Conservation (phyloP, 495 filamentous ascomycete genomes). For the Neurospora sp. region DNA sequence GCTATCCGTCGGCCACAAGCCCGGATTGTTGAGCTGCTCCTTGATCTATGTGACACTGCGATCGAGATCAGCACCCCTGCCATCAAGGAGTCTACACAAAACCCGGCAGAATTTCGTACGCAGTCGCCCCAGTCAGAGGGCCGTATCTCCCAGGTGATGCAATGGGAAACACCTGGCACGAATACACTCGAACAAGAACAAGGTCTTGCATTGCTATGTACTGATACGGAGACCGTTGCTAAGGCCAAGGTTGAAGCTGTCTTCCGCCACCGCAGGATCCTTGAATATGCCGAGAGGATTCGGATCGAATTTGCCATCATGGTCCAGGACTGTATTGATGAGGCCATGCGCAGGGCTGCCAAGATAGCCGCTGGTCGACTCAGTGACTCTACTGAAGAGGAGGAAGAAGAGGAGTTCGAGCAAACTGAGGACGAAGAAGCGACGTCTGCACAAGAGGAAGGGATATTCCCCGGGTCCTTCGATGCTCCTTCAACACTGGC, state of each 20-base stretch:
- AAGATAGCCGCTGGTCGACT: slow-evolving; percentile 74
- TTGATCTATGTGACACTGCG: slow-evolving; percentile 92
- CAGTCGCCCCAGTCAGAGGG: slow-evolving; percentile 93
- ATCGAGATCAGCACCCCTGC: slow-evolving; percentile 89
- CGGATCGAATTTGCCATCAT: slow-evolving; percentile 83
- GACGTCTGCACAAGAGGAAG: slow-evolving; percentile 32
- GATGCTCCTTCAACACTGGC: slow-evolving; percentile 49
- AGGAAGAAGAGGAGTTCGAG: slow-evolving; percentile 33
- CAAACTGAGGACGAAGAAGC: slow-evolving; percentile 20
- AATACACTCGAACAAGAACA: slow-evolving; percentile 92
- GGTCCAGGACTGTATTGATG: slow-evolving; percentile 90
- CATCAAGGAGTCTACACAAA: slow-evolving; percentile 69
- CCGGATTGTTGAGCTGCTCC: slow-evolving; percentile 84
- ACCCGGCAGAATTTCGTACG: slow-evolving; percentile 65
- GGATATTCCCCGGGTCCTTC: slow-evolving; percentile 42
- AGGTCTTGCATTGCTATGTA: slow-evolving; percentile 74
- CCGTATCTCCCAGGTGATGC: slow-evolving; percentile 80
- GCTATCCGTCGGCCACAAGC: slow-evolving; percentile 80
- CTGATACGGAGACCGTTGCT: slow-evolving; percentile 75
- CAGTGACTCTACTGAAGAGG: slow-evolving; percentile 60
- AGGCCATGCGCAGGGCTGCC: slow-evolving; percentile 81
- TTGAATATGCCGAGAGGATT: slow-evolving; percentile 94
- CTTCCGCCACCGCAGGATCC: slow-evolving; percentile 78
- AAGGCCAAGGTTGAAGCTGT: slow-evolving; percentile 87
- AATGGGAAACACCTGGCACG: slow-evolving; percentile 89